Conservation (phyloP, 2,329 filamentous ascomycete species). For the Talaromyces sp. region DNA sequence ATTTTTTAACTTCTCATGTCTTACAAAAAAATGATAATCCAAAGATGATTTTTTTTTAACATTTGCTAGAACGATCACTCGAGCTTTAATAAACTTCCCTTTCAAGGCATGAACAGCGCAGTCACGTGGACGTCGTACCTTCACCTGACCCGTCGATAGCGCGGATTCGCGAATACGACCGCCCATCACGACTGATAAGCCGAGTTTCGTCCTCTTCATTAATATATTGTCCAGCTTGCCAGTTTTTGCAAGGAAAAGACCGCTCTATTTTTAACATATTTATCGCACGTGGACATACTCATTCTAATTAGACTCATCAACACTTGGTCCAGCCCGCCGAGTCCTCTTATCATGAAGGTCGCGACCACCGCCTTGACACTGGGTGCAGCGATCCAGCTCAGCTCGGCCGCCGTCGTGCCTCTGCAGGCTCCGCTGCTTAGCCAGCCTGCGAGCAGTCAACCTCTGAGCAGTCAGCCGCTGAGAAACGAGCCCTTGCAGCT, state of each 20-base stretch:
- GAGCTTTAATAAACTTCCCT: too few relatives aligned
- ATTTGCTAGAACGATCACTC: too few relatives aligned
- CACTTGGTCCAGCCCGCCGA: not conserved
- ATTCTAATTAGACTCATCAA: not conserved
- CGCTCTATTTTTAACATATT: not conserved
- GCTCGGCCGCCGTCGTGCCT: slow-evolving; percentile 6
- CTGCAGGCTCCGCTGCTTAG: slow-evolving; percentile 3
- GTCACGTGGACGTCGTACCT: too few relatives aligned
- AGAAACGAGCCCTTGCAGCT: not conserved
- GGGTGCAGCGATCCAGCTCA: slow-evolving; percentile 5
- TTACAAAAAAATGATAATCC: too few relatives aligned
- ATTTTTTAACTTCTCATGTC: too few relatives aligned
- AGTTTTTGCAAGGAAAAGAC: not conserved
- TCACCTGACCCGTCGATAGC: not conserved
- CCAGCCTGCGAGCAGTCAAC: not conserved
- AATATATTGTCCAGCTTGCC: not conserved
- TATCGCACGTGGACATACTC: not conserved
- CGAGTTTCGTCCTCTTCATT: not conserved
- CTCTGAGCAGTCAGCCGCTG: not conserved
- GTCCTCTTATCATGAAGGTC: slow-evolving; percentile 3
- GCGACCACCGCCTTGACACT: slow-evolving; percentile 4
- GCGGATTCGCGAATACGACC: not conserved
- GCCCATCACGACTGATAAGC: not conserved
- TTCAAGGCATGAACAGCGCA: too few relatives aligned
- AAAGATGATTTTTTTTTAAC: too few relatives aligned